Percentiles rank a stretch among this genome's conserved stretches.
Conservation (phyloP, 768 basidiomycete genomes). For the Suillus ampliporus region DNA sequence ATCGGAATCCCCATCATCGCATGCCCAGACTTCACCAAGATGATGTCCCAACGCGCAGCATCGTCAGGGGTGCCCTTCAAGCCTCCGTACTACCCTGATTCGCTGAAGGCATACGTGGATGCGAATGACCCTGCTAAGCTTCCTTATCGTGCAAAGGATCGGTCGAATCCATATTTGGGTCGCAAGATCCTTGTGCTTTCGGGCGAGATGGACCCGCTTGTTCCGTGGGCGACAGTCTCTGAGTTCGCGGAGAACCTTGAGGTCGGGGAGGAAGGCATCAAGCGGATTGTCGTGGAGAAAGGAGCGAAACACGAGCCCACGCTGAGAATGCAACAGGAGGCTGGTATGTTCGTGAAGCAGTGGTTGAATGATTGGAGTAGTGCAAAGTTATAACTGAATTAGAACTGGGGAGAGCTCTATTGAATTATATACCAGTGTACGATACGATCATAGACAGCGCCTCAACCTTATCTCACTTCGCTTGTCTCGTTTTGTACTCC, state of each 20-base stretch:
- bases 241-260: slow-evolving; percentile 61
- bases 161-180: slow-evolving; percentile 63
- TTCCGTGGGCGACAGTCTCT: slow-evolving; percentile 65
- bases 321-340: slow-evolving; percentile 59
- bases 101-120: slow-evolving; percentile 54
- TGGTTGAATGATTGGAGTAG: slow-evolving; percentile 32
- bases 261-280: slow-evolving; percentile 58
- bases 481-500: too few relatives aligned
- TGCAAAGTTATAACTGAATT: too few relatives aligned
- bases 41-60: slow-evolving; percentile 63
- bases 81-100: slow-evolving; percentile 63
- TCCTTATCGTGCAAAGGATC: slow-evolving; percentile 43
- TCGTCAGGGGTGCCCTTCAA: slow-evolving; percentile 46
- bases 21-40: slow-evolving; percentile 68
- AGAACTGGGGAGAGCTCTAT: too few relatives aligned
- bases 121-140: slow-evolving; percentile 50
- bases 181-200: slow-evolving; percentile 79
- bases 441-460: too few relatives aligned
- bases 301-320: slow-evolving; percentile 70
- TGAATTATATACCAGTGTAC: too few relatives aligned
- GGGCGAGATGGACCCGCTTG: slow-evolving; percentile 66
- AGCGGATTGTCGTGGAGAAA: slow-evolving; percentile 58
- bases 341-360: slow-evolving; percentile 35
- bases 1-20: slow-evolving; percentile 64
- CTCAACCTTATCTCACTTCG: too few relatives aligned